A percentile compares a stretch with the other conserved stretches of the same genome.
Conservation (phyloP, 495 filamentous ascomycete genomes). For the Trichoderma asperelloides region DNA sequence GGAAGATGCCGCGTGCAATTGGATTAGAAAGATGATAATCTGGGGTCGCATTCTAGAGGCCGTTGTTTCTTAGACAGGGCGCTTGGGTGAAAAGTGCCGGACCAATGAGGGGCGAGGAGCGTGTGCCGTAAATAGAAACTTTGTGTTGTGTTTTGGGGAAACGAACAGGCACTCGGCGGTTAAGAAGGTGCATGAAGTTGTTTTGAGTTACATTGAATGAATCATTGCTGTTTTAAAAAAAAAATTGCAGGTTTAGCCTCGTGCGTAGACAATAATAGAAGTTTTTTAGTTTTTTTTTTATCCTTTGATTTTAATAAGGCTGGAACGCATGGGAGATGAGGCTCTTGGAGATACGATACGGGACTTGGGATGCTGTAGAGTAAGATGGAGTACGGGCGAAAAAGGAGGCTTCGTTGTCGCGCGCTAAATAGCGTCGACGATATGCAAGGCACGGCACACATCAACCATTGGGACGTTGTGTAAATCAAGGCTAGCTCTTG, state of each 20-base stretch:
- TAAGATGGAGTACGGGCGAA: no score
- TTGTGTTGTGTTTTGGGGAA: background rate
- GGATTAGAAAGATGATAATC: background rate
- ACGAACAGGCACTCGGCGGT: background rate
- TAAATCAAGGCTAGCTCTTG: background rate
- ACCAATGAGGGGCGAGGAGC: background rate
- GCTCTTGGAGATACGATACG: background rate
- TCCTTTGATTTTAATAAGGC: background rate
- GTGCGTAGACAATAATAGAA: no score
- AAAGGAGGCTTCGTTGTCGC: background rate
- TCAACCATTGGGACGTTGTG: no score
- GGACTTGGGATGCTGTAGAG: background rate
- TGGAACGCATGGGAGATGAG: background rate
- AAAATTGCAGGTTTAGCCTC: no score
- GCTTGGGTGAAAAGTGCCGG: conserved; percentile 1
- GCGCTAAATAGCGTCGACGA: background rate
- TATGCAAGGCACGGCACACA: background rate
- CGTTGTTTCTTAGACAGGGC: background rate
- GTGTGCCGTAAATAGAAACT: background rate
- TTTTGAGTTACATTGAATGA: background rate
- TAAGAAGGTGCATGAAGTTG: background rate
- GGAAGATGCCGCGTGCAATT: no score
- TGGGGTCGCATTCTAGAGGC: background rate
- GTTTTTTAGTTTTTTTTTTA: background rate
- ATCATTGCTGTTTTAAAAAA: no score